phyloP scores from a whole-genome alignment of 371 early-diverging fungal species.

The Mucor racemosus region DNA sequence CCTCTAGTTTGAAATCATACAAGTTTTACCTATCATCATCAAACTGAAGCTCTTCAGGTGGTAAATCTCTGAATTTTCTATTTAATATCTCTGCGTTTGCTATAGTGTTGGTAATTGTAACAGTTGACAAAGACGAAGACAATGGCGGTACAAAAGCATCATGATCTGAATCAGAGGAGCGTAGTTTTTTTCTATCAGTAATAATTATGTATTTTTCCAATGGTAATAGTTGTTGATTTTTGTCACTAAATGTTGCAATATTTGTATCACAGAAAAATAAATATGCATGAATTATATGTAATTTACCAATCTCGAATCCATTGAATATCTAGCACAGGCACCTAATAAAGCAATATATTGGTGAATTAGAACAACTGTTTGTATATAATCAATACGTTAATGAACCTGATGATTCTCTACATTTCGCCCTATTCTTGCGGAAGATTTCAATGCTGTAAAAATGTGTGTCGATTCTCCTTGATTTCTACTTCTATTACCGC shows the following conservation, averaged over 20 bases:
- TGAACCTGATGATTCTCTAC: conserved; percentile 28
- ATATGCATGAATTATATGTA: neutral
- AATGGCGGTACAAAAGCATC: neutral
- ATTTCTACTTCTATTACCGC: conserved; percentile 28
- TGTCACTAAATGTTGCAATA: conserved; percentile 11
- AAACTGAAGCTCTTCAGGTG: conserved; percentile 13
- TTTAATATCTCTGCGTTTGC: conserved; percentile 15
- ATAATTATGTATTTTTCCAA: conserved; percentile 22
- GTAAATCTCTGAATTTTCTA: conserved; percentile 9
- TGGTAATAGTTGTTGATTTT: conserved; percentile 20
- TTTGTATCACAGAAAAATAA: neutral
- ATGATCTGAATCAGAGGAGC: neutral
- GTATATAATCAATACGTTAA: neutral
- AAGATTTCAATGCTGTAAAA: conserved; percentile 38
- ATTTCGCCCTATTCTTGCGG: conserved; percentile 36
- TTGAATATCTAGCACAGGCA: conserved; percentile 34
- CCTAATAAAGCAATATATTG: neutral
- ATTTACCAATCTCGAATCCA: conserved; percentile 47
- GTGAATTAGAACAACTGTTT: neutral
- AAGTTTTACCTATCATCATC: conserved; percentile 14
- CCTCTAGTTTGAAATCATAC: neutral
- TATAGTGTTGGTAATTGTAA: neutral
- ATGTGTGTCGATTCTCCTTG: conserved; percentile 32
- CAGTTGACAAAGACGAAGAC: neutral
- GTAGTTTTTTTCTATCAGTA: neutral